A percentile compares a stretch with the other conserved stretches of the same genome.
Conservation (phyloP, 257 asterid genomes). For the Scutellaria baicalensis region DNA sequence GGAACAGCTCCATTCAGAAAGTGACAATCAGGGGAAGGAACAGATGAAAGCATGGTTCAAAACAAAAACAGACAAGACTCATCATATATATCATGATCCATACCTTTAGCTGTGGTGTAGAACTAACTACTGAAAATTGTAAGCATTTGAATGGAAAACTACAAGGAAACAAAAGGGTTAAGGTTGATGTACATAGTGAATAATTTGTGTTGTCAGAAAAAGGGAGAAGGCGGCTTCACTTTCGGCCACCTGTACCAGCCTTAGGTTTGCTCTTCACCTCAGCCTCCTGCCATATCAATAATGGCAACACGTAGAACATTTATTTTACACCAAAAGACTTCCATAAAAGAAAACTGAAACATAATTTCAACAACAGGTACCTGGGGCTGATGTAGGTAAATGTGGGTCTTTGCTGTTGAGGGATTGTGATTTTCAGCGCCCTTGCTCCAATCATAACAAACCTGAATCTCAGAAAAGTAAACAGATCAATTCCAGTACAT, state of each 20-base stretch:
- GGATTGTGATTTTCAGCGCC: constrained; percentile 99
- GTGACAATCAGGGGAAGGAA: too few species aligned
- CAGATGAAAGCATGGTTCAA: too few species aligned
- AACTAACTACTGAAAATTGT: neutral
- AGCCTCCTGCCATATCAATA: constrained; percentile 44
- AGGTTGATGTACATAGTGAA: constrained; percentile 5
- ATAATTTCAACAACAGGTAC: constrained; percentile 15
- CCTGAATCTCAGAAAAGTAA: constrained; percentile 30
- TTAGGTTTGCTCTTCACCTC: constrained; percentile 95
- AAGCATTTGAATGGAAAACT: neutral
- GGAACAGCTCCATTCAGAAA: neutral
- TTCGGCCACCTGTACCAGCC: constrained; percentile 45
- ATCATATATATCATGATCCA: too few species aligned
- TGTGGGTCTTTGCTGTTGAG: constrained; percentile 61
- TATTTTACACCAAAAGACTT: neutral
- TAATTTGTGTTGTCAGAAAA: constrained; percentile 2
- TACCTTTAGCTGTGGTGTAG: too few species aligned
- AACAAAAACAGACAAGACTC: too few species aligned
- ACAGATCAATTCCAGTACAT: neutral
- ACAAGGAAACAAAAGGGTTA: neutral
- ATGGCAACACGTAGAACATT: neutral
- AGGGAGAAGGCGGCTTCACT: constrained; percentile 30
- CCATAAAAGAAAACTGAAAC: neutral
- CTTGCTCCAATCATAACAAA: constrained; percentile 97
- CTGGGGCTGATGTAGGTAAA: constrained; percentile 78